phyloP scores from a whole-genome alignment of 148 eudicot genomes.

The Beta vulgaris region DNA sequence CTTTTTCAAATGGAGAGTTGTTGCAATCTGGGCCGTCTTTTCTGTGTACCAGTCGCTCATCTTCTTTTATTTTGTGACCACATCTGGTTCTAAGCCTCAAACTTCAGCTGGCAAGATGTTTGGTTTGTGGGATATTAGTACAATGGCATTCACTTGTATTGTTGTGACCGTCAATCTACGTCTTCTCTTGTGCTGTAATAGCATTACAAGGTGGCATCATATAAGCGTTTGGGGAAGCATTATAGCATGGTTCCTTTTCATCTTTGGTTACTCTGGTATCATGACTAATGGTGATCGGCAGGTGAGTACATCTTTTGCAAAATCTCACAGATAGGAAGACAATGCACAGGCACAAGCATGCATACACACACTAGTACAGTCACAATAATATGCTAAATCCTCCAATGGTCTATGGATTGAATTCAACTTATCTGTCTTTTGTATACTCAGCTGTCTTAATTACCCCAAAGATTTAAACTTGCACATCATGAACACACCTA shows the following conservation, averaged over 20 bases:
- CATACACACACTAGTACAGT: neutral
- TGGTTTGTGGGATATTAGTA: slow-evolving; percentile 96
- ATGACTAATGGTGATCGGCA: slow-evolving; percentile 41
- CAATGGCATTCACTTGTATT: slow-evolving; percentile 82
- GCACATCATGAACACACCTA: neutral
- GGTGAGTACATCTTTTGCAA: slow-evolving; percentile 31
- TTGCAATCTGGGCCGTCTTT: slow-evolving; percentile 66
- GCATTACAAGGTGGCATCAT: slow-evolving; percentile 88
- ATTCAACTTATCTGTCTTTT: too few species aligned
- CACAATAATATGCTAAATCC: neutral
- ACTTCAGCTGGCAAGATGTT: slow-evolving; percentile 81
- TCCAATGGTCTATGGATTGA: neutral
- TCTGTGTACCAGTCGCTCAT: slow-evolving; percentile 80
- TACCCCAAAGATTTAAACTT: neutral
- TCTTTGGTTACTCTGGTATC: slow-evolving; percentile 71
- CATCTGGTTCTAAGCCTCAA: slow-evolving; percentile 57
- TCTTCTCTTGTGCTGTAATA: slow-evolving; percentile 84
- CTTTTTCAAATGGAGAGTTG: slow-evolving; percentile 78
- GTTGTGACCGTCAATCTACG: slow-evolving; percentile 89
- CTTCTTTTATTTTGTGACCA: slow-evolving; percentile 59
- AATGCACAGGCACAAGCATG: neutral
- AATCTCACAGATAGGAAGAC: too few species aligned
- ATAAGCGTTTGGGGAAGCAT: slow-evolving; percentile 92
- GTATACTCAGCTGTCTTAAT: neutral
- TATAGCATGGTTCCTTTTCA: slow-evolving; percentile 70